Evolutionary conservation across 345 rosid species (phyloP), one percentile per base, ranked within the genome.

Genomic region (Hibiscus mutabilis): DNA sequence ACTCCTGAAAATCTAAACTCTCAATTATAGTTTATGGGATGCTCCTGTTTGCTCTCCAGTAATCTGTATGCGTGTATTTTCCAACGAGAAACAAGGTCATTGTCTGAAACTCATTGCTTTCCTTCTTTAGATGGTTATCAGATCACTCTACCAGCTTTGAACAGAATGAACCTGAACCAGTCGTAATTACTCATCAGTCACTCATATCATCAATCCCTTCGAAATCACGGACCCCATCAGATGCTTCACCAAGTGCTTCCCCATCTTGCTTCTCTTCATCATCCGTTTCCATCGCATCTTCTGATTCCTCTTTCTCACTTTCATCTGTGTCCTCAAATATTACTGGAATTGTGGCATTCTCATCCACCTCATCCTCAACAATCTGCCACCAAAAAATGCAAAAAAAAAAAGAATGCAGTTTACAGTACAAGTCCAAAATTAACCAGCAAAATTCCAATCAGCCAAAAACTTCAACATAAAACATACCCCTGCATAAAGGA

Each of bases 291-390:
- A 85, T 89, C 13, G 80, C 83, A 33, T 82, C 92, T 29, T 85
- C 96, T 24, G 85, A 84, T 40, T 79, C 91, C 35, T 84, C 92
- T 24, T 86, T 92, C 2, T 93, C 97, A 51, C 88, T 92, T 37
- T 81, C 87, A 73, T 87, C 95, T 11, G 81, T 83, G 83, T 89
- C 97, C 84, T 87, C 89, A 9, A 80, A 91, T 69, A 88, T 80
- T 35, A 87, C 83, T 0, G 94, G 94, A 29, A 78, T 68, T 22
- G 65, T 57, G 16, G 68, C 75, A 42, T 68, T 68, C 70, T 90
- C 90, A 24, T 85, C 97, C 19, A 70, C 74, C 37, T 69, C 79
- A 18, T 90, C 97, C 64, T 85, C 87, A 2, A 79, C 68, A 60
- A 79, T 78, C 98, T 89, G 84, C 46, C 67, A 46, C 21, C 6